Conservation (phyloP, 2,329 filamentous ascomycete species). For the Neofusicoccum umdonicola region DNA sequence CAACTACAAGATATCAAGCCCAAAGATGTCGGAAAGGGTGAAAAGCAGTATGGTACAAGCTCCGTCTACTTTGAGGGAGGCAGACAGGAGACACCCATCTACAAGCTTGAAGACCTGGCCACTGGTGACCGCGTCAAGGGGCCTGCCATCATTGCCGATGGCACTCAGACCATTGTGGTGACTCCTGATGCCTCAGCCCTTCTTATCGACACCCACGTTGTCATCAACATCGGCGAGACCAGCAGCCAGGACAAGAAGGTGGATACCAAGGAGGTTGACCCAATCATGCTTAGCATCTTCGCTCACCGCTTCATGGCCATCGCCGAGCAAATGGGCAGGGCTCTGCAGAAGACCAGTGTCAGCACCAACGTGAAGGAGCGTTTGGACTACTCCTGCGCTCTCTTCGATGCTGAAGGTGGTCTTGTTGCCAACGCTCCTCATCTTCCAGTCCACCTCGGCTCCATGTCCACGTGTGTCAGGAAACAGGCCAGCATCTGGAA, state of each 20-base stretch:
- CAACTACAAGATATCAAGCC: conserved; percentile 71
- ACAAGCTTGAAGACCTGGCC: conserved; percentile 72
- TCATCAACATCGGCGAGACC: conserved; percentile 74
- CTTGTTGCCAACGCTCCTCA: conserved; percentile 79
- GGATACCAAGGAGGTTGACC: conserved; percentile 62
- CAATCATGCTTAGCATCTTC: conserved; percentile 75
- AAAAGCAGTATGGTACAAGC: conserved; percentile 64
- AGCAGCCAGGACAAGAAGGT: conserved; percentile 49
- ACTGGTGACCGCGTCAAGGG: conserved; percentile 72
- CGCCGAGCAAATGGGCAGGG: conserved; percentile 79
- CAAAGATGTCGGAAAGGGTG: conserved; percentile 53
- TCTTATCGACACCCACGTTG: conserved; percentile 80
- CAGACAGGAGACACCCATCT: conserved; percentile 73
- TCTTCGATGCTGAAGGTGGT: conserved; percentile 73
- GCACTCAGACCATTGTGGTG: conserved; percentile 88
- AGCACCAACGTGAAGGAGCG: conserved; percentile 80
- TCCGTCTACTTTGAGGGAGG: conserved; percentile 84
- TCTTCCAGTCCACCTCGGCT: conserved; percentile 76
- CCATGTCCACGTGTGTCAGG: conserved; percentile 79
- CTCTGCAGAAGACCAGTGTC: conserved; percentile 75
- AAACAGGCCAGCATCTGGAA: conserved; percentile 79
- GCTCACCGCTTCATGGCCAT: conserved; percentile 83
- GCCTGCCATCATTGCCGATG: conserved; percentile 82
- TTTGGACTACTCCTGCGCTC: conserved; percentile 77
- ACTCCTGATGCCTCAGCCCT: conserved; percentile 74